These are phyloP conservation scores for Colletotrichum agaves DNA, from an alignment of 2,329 filamentous ascomycete species.

Conservation along the genomic window DNA sequence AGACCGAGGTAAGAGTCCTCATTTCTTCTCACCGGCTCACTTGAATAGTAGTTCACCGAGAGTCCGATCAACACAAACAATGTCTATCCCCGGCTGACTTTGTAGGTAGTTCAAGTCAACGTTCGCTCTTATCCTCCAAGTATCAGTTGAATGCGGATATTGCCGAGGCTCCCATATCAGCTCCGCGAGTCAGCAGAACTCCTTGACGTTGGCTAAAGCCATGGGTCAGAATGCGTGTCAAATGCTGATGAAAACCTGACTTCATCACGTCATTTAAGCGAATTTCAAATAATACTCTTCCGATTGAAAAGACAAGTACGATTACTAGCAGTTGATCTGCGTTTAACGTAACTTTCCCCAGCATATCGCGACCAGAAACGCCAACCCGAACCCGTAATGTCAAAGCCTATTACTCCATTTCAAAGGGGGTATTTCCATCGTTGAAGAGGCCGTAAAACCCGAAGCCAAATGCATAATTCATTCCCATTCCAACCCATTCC, in stretches of 20 bases:
- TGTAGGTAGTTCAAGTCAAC: neutral
- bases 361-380: no score
- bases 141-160: neutral
- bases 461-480: neutral
- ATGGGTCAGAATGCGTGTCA: no score
- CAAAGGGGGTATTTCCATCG: slow-evolving; percentile 30
- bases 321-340: neutral
- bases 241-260: no score
- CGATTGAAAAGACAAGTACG: no score
- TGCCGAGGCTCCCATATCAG: slow-evolving; percentile 25
- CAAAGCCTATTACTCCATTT: slow-evolving; percentile 18
- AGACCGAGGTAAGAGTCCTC: neutral
- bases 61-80: no score
- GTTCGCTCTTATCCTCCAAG: neutral
- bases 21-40: no score
- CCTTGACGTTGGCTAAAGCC: no score
- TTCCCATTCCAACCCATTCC: no score
- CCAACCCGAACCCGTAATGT: neutral
- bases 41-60: neutral
- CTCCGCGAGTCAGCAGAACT: slow-evolving; percentile 19
- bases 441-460: slow-evolving; percentile 10
- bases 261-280: no score
- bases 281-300: no score
- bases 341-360: no score
- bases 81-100: no score